Evolutionary conservation across 306 rosid genomes (phyloP), one percentile per base, ranked within the genome.

Genomic region (Fagus crenata): DNA sequence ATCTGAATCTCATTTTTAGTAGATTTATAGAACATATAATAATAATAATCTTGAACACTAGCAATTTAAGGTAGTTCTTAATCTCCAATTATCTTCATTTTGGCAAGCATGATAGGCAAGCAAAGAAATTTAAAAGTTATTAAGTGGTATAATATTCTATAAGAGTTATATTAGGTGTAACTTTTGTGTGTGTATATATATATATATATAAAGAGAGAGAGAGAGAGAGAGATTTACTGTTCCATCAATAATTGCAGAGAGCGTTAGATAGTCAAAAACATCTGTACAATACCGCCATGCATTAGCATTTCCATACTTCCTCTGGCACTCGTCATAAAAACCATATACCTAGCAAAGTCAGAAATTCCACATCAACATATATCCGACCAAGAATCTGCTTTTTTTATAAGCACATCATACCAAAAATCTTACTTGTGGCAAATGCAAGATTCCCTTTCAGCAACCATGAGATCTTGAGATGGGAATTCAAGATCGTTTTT

Each of bases 231-330:
- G 55, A 76, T 46, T 84, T 92, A 93, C 98, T 15, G 98, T 92
- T 90, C 97, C 97, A 60, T 93, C 98, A 79, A 94, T 94, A 69
- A 94, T 94, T 78, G 98, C 97, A 41, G 98, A 93, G 74, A 93
- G 94, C n/a, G 97, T 93, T 75, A 93, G 87, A 84, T 92, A 93
- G 89, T 93, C 98, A 59, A 93, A 93, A 83, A 92, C 98, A 81
- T 93, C 98, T 79, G 98, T 93, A 86, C 98, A 93, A 79, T 93
- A 93, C 74, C 98, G 91, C 98, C 98, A 93, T 28, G 97, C 98
- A 87, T 93, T 93, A 40, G 98, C 97, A 80, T 93, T 93, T 71
- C 98, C 98, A 64, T 93, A 93, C 96, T 93, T 93, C 81, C 98
- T 90, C 83, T 93, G 98, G 89, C 98, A 93, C 83, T 93, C 98